Evolutionary conservation across 345 rosid species (phyloP), one percentile per base, ranked within the genome.

Genomic region (Eucalyptus sp.): DNA sequence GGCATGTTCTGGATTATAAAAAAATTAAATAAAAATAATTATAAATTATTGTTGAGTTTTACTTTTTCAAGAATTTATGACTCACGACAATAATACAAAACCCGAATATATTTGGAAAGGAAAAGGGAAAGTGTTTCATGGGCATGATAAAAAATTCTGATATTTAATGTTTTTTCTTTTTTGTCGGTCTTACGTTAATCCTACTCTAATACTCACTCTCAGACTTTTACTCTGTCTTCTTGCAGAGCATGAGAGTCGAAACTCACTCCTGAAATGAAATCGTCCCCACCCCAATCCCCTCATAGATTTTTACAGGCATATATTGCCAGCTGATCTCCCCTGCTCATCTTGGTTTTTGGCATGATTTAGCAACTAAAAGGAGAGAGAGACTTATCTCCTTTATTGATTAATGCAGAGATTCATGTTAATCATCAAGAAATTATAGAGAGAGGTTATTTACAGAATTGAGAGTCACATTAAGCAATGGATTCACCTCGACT

Each of bases 401-500:
- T 76, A 37, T 37, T 76, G 48, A 41, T 76, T 43, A 41, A 76
- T 10, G 83, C 27, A 13, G 11, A 0, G 48, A 10, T 13, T 20
- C 83, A 76, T 5, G 83, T 20, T 41, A 41, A 76, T 41, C 48
- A 41, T 20, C 46, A 41, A 76, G 22, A 20, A 41, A 76, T 41
- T 37, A 37, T 20, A 41, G 83, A 15, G 86, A 88, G 83, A 31
- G 33, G 50, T 88, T 87, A 87, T 87, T 68, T 87, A 87, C 88
- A 87, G 80, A 29, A 31, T 12, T 37, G 83, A 68, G 83, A 68
- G 54, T 29, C 52, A 48, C 43, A 12, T 41, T 49, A 29, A 18
- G 44, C 51, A 58, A 54, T 41, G 3, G 43, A n/a, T n/a, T 46
- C 80, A 8, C 41, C 60, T 66, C 80, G 20, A 22, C 84, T 49